These are phyloP conservation scores for Anethum foeniculum DNA, from an alignment of 140 eudicot species.

Conservation along the genomic window DNA sequence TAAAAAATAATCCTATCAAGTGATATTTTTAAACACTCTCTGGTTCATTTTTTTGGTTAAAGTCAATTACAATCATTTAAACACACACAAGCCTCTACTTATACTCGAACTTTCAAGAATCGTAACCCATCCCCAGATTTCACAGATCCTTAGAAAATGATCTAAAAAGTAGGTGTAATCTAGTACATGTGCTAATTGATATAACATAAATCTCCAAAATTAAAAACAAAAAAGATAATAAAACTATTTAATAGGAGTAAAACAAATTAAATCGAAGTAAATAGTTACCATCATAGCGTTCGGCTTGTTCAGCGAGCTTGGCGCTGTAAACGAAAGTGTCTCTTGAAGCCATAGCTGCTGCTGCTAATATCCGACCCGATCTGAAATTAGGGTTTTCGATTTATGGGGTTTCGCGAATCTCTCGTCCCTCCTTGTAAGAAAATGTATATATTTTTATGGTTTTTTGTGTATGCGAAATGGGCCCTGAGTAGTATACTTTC, in stretches of 20 bases:
- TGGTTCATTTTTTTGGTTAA: not conserved
- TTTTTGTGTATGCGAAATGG: not conserved
- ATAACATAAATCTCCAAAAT: not conserved
- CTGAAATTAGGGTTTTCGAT: not conserved
- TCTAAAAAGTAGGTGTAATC: not conserved
- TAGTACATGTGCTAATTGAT: not conserved
- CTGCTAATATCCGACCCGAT: not conserved
- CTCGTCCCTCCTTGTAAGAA: not conserved
- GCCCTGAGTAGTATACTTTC: not conserved
- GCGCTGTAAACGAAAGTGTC: constrained; percentile 7
- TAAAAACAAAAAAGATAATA: not conserved
- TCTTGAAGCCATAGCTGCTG: not conserved
- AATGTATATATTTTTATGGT: not conserved
- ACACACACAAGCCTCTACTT: not conserved
- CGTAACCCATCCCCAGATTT: not conserved
- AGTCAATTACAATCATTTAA: not conserved
- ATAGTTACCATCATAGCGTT: not conserved
- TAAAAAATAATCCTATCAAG: not conserved
- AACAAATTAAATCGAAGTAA: not conserved
- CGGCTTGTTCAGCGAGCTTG: constrained; percentile 7
- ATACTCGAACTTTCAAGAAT: not conserved
- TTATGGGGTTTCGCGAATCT: not conserved
- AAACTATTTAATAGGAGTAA: not conserved
- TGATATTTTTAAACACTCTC: not conserved
- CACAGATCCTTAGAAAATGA: not conserved